Evolutionary conservation across 2,329 filamentous ascomycete species (phyloP).

Genomic region (Ophiostoma montium): DNA sequence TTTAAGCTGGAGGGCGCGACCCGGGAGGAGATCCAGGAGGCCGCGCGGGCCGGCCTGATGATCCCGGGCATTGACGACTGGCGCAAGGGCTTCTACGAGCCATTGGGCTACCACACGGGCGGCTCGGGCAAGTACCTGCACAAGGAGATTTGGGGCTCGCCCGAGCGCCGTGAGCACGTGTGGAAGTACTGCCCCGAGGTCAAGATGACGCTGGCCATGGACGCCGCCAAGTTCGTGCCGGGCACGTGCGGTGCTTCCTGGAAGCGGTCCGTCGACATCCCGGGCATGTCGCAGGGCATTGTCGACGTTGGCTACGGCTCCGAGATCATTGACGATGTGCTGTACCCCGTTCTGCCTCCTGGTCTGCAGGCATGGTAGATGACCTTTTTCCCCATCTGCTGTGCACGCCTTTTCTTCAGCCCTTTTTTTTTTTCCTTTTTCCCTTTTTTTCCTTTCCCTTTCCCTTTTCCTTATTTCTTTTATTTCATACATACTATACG

Average conservation of each 20-base stretch:
- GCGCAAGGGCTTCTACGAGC: constrained; percentile 38
- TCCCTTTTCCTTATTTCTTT: background rate
- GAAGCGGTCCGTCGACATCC: constrained; percentile 25
- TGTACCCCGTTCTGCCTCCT: constrained; percentile 26
- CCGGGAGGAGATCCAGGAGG: constrained; percentile 16
- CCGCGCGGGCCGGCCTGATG: constrained; percentile 19
- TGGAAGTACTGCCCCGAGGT: constrained; percentile 45
- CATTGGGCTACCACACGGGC: constrained; percentile 45
- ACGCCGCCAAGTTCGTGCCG: constrained; percentile 35
- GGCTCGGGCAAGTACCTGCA: constrained; percentile 32
- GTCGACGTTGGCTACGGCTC: constrained; percentile 22
- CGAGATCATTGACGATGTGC: constrained; percentile 26
- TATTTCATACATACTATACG: too few species aligned
- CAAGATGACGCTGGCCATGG: constrained; percentile 43
- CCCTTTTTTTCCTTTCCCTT: too few species aligned
- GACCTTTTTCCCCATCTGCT: too few species aligned
- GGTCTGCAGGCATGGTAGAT: constrained; percentile 22
- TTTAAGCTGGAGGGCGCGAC: constrained; percentile 13
- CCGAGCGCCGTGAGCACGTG: constrained; percentile 32
- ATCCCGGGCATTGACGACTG: constrained; percentile 33
- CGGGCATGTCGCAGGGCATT: constrained; percentile 11
- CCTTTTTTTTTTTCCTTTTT: background rate
- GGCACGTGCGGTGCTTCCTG: constrained; percentile 31
- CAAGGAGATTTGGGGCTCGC: constrained; percentile 33
- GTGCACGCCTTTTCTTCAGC: too few species aligned